These are phyloP conservation scores for Mycosphaerelloides madeirae DNA, from an alignment of 2,329 filamentous ascomycete genomes.

Conservation along the genomic window DNA sequence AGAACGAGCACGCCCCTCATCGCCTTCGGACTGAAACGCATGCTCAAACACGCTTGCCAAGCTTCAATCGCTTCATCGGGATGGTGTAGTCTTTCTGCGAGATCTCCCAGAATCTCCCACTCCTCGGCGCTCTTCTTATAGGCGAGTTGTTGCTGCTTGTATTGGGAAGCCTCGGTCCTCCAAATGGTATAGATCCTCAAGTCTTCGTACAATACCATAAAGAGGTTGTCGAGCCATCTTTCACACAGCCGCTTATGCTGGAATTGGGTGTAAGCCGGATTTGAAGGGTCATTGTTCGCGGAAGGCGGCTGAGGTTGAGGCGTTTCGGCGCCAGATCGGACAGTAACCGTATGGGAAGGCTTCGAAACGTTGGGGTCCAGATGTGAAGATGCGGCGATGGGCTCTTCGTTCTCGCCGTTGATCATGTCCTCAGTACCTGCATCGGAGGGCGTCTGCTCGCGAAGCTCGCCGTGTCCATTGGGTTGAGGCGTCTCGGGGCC, in stretches of 20 bases:
- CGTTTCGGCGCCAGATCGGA: constrained; percentile 28
- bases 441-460: constrained; percentile 32
- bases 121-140: constrained; percentile 97
- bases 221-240: constrained; percentile 95
- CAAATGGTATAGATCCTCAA: constrained; percentile 98
- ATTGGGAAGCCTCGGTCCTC: constrained; percentile 96
- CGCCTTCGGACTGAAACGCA: constrained; percentile 89
- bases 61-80: constrained; percentile 87
- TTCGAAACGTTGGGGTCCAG: constrained; percentile 34
- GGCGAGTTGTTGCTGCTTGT: constrained; percentile 83
- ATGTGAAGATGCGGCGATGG: constrained; percentile 26
- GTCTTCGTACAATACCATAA: constrained; percentile 99
- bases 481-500: constrained; percentile 57
- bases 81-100: constrained; percentile 90
- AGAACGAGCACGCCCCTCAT: constrained; percentile 77
- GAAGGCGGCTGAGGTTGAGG: constrained; percentile 26
- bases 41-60: constrained; percentile 79
- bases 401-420: constrained; percentile 25
- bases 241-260: constrained; percentile 97
- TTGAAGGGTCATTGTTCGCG: constrained; percentile 50
- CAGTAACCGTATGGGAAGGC: constrained; percentile 31
- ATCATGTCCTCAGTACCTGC: constrained; percentile 32
- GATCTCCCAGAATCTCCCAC: constrained; percentile 93
- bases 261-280: constrained; percentile 78
- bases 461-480: constrained; percentile 40